phyloP scores from a whole-genome alignment of 495 filamentous ascomycete species.

The Annulohypoxylon bovei region DNA sequence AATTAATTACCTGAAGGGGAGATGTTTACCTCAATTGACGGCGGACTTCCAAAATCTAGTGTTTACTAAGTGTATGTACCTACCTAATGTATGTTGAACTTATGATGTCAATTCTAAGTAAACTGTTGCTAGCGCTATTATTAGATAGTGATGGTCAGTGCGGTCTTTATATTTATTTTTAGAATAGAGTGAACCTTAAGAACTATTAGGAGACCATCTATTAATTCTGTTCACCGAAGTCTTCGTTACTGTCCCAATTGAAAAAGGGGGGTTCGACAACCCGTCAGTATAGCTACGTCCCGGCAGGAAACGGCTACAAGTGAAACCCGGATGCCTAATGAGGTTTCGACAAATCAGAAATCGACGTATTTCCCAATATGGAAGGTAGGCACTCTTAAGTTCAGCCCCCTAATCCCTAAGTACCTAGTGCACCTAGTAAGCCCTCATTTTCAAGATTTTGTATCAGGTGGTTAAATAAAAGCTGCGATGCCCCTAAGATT shows the following conservation, averaged over 20 bases:
- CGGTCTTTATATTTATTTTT: neutral
- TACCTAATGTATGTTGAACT: too few species aligned
- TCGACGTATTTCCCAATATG: conserved; percentile 25
- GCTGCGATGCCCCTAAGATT: neutral
- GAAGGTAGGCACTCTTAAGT: conserved; percentile 7
- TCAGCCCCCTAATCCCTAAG: neutral
- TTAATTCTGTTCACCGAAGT: neutral
- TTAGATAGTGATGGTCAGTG: too few species aligned
- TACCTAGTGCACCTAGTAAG: neutral
- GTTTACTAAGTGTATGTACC: too few species aligned
- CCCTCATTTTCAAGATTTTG: neutral
- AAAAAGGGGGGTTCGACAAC: neutral
- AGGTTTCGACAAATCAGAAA: conserved; percentile 24
- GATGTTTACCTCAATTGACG: too few species aligned
- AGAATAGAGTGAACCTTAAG: neutral
- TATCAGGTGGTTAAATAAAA: neutral
- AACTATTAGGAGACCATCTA: too few species aligned
- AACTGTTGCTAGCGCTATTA: too few species aligned
- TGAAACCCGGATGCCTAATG: neutral
- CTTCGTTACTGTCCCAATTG: neutral
- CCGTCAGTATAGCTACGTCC: too few species aligned
- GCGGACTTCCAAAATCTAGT: too few species aligned
- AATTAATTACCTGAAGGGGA: neutral
- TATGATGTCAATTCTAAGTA: too few species aligned
- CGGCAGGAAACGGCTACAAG: neutral